phyloP scores from a whole-genome alignment of 768 basidiomycete species.

The Termitomyces sp. region DNA sequence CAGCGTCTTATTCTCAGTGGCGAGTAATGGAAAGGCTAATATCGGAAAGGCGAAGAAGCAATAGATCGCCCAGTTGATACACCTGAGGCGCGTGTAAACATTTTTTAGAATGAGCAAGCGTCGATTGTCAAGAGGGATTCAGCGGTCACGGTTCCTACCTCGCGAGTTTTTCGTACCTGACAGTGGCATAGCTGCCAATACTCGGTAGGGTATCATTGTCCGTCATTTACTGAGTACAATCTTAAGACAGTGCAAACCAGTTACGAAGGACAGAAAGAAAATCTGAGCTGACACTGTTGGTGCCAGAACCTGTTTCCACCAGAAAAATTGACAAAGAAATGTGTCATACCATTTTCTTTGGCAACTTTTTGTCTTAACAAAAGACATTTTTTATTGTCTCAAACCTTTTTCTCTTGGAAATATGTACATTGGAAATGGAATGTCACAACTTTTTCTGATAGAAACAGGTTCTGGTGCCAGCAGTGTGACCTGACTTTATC shows the following conservation, averaged over 20 bases:
- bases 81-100: neutral
- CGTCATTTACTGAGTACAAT: no score
- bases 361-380: no score
- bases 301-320: no score
- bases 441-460: no score
- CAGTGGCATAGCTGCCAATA: neutral
- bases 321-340: no score
- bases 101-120: neutral
- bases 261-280: neutral
- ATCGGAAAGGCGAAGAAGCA: constrained; percentile 17
- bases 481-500: no score
- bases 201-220: neutral
- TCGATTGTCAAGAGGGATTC: neutral
- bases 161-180: neutral
- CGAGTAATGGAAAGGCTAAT: constrained; percentile 16
- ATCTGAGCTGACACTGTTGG: no score
- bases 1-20: constrained; percentile 53
- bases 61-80: neutral
- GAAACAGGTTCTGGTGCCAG: no score
- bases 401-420: no score
- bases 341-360: no score
- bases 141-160: neutral
- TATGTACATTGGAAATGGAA: no score
- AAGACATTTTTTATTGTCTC: no score
- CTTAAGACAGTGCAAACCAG: neutral